Base-by-base conservation (phyloP, 2,329 filamentous ascomycete species). In the Colletotrichum eremochloae region DNA sequence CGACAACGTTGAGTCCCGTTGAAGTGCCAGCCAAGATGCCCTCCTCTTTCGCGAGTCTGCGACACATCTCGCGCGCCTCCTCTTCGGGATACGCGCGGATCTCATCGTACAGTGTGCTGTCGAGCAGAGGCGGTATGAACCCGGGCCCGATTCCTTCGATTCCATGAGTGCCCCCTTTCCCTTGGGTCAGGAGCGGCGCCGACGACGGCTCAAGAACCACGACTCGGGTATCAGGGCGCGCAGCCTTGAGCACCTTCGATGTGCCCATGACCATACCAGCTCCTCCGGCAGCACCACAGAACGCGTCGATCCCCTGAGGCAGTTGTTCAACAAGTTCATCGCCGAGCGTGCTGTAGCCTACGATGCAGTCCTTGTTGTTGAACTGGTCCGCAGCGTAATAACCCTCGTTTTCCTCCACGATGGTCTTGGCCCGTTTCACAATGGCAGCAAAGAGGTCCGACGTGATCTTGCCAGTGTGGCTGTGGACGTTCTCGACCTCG, bases 261-360 rank as follows among this genome's bases (percentile, higher is more conserved):
- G 67, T 67, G 29, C 73, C 71, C 50, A 73, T 75, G 20, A 42
- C 44, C 71, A 75, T 75, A 14, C 73, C 73, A 14, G 74, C 74
- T 1, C 58, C 64, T 3, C 73, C 73, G 29, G 67, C 50, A 12
- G 74, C 74, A 31, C 60, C 73, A 9, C 74, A 75, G 18, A 75
- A 74, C 2, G 40, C 71, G 18, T 74, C 73, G 33, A 75, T 71
- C 5, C 74, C 66, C n/a, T 53, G 58, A 1, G 70, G 71, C 2
- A 75, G 40, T 36, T 69, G 67, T 9, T 24, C 5, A 15, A 33
- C 42, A 1, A 69, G 53, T 12, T 69, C 67, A 2, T 70, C 38
- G 14, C 74, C 74, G 20, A 74, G 63, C 18, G 12, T 53, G 7
- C 36, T 61, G 60, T 75, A 75, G 2, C 72, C 74, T 38, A 52